Evolutionary conservation across 306 rosid species (phyloP).

Genomic region (Echinosophora koreensis): DNA sequence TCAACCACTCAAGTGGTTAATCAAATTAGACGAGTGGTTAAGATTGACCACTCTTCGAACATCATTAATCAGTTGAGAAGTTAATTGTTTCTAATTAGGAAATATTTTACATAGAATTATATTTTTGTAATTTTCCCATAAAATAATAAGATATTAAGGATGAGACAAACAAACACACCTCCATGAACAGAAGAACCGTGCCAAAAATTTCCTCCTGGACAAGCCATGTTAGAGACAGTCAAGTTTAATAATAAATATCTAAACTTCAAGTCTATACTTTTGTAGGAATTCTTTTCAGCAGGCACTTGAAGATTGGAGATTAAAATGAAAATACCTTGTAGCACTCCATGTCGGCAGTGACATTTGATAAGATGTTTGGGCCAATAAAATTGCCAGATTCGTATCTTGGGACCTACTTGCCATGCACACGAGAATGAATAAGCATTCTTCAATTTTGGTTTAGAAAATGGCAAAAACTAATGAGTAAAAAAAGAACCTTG

Average conservation of each 20-base stretch:
- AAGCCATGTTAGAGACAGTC: conserved; percentile 33
- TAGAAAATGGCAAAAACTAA: neutral
- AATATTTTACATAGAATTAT: too few relatives aligned
- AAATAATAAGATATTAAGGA: conserved; percentile 12
- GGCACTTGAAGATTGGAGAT: neutral
- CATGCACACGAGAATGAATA: conserved; percentile 37
- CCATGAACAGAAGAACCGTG: conserved; percentile 89
- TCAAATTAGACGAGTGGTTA: neutral
- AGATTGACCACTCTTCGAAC: neutral
- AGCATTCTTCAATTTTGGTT: neutral
- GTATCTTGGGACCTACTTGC: conserved; percentile 82
- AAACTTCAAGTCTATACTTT: conserved; percentile 33
- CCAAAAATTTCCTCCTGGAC: conserved; percentile 96
- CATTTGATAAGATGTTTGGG: conserved; percentile 81
- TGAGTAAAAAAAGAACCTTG: neutral
- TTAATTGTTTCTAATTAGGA: neutral
- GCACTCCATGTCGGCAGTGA: conserved; percentile 80
- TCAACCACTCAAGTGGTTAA: conserved; percentile 11
- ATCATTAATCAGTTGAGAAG: neutral
- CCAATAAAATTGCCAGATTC: conserved; percentile 95
- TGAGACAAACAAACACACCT: conserved; percentile 57
- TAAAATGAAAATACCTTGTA: conserved; percentile 65
- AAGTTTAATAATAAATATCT: conserved; percentile 14
- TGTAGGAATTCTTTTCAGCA: conserved; percentile 3
- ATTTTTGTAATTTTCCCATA: neutral